A percentile compares a stretch with the other conserved stretches of the same genome.
Evolutionary conservation across 2,329 filamentous ascomycete species (phyloP).

Genomic region (Bipolaris victoriae): DNA sequence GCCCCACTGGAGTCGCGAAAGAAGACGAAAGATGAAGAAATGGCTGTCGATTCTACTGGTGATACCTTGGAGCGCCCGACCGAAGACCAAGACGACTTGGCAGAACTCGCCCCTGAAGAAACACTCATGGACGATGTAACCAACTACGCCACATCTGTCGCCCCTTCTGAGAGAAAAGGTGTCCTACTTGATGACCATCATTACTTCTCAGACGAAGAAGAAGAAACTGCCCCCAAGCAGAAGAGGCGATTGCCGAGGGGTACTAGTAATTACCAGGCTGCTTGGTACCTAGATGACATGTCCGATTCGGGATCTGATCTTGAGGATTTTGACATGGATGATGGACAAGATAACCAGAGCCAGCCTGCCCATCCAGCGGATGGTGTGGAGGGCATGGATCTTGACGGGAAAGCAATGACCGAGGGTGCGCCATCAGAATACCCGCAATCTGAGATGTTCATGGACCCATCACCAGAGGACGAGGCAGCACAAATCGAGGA

Average conservation of each 20-base stretch:
- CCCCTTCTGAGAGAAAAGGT: slow-evolving; percentile 68
- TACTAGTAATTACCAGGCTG: slow-evolving; percentile 91
- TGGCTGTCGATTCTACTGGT: slow-evolving; percentile 67
- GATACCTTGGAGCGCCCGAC: slow-evolving; percentile 73
- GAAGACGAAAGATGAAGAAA: slow-evolving; percentile 67
- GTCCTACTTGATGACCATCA: slow-evolving; percentile 96
- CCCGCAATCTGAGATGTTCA: slow-evolving; percentile 89
- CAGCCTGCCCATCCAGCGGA: slow-evolving; percentile 75
- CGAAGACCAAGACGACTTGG: slow-evolving; percentile 81
- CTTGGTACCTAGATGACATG: slow-evolving; percentile 86
- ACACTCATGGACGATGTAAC: slow-evolving; percentile 75
- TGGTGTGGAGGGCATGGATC: slow-evolving; percentile 70
- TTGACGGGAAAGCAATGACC: slow-evolving; percentile 65
- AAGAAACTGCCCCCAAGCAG: slow-evolving; percentile 61
- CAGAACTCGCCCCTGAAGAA: slow-evolving; percentile 85
- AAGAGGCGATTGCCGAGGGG: slow-evolving; percentile 85
- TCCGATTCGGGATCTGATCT: slow-evolving; percentile 87
- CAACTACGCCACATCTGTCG: slow-evolving; percentile 53
- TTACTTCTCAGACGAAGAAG: slow-evolving; percentile 92
- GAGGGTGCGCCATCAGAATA: slow-evolving; percentile 87
- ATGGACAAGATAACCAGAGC: slow-evolving; percentile 58
- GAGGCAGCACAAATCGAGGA: slow-evolving; percentile 81
- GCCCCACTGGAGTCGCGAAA: slow-evolving; percentile 68
- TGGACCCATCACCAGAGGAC: slow-evolving; percentile 79
- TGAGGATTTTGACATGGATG: slow-evolving; percentile 66